phyloP scores from a whole-genome alignment of 2,329 filamentous ascomycete genomes.

The Epichloe festucae region DNA sequence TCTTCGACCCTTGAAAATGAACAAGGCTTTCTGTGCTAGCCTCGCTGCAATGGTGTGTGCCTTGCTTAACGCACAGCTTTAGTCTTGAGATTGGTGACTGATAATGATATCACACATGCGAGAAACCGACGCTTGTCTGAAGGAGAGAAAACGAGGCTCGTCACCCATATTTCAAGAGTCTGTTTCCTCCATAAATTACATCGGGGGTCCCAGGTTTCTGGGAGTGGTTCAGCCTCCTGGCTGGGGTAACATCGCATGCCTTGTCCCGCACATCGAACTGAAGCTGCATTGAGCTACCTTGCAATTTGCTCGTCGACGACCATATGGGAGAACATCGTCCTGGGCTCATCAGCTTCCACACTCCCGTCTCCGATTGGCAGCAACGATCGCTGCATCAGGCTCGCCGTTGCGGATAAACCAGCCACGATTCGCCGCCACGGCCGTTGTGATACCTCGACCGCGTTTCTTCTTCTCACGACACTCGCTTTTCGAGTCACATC shows the following conservation, averaged over 20 bases:
- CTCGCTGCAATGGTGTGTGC: not conserved
- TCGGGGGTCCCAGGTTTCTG: not conserved
- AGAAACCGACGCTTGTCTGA: slow-evolving; percentile 5
- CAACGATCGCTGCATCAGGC: not conserved
- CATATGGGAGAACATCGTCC: not conserved
- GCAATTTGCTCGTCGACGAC: slow-evolving; percentile 1
- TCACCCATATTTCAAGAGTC: not conserved
- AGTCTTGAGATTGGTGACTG: slow-evolving; percentile 1
- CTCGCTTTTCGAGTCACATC: slow-evolving; percentile 7
- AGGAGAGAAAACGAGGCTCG: slow-evolving; percentile 1
- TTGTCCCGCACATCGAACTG: too few relatives aligned
- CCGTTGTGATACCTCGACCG: slow-evolving; percentile 1
- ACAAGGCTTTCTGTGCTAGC: not conserved
- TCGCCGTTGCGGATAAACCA: slow-evolving; percentile 6
- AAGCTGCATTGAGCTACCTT: too few relatives aligned
- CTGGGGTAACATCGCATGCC: not conserved
- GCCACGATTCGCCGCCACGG: slow-evolving; percentile 1
- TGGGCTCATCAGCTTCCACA: not conserved
- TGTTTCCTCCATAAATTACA: not conserved
- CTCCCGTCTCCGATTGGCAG: slow-evolving; percentile 2
- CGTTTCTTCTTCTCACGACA: not conserved
- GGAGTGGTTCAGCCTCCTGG: not conserved
- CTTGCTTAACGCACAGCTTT: not conserved
- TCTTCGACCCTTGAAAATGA: not conserved
- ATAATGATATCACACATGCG: slow-evolving; percentile 8